Base-by-base conservation (phyloP, 164 flowering plant genomes). In the Stephania cephalantha region DNA sequence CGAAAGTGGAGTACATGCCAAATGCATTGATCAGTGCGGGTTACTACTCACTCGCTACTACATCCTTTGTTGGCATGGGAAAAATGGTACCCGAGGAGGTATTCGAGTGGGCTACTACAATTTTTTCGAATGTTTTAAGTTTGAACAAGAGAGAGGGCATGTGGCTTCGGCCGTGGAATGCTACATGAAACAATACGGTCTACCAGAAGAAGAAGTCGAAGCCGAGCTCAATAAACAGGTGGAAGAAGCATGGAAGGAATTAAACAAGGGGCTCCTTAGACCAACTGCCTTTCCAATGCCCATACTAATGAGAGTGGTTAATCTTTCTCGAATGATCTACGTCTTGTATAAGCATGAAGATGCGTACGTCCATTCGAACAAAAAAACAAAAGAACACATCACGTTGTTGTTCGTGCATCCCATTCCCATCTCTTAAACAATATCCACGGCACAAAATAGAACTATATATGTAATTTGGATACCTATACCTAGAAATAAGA, bases 201-300 rank as follows among this genome's bases (percentile, higher is more conserved):
- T 71, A 0, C 44, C 85, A 15, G 68, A 74, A 31, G 17, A 75
- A 18, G 79, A 79, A 44, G 81, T 77, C 7, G 1, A 0, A 3
- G 46, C 45, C 0, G 68, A 66, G 31, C 45, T 86, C 5, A 29
- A 31, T 0, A 74, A 82, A 66, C 74, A 55, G 46, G 66, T 83
- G 0, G n/a, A 6, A 1, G 50, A 72, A 69, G 82, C 83, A 7
- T 89, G 93, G 93, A 88, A 85, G 71, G 88, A 85, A 55, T 69
- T 87, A 11, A 88, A 87, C 45, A 64, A 80, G 29, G 89, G 72
- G n/a, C 77, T 55, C 42, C 58, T 86, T 5, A 31, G 66, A 9
- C 66, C 63, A 9, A 29, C 30, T 46, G 13, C 75, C 3, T 7
- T 79, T 0, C 79, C 85, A 0, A 71, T 35, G 74, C 77, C 70